phyloP scores from a whole-genome alignment of 176 grass and related monocot species.

The Zoysia pacifica region DNA sequence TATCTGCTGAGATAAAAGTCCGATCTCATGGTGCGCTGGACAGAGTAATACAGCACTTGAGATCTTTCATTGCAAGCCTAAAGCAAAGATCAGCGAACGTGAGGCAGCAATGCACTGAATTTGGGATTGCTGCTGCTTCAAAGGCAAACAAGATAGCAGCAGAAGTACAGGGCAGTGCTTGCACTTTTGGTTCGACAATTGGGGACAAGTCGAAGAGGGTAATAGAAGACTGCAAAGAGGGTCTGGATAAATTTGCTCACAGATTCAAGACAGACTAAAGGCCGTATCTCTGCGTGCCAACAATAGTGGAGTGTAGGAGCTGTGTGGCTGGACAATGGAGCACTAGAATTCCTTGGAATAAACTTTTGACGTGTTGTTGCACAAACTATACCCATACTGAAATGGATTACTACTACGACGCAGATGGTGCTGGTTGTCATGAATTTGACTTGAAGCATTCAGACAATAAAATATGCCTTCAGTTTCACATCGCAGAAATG shows the following conservation, averaged over 20 bases:
- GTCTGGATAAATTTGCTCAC: constrained; percentile 71
- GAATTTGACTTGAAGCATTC: no score
- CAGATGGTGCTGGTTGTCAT: neutral
- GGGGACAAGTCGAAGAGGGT: constrained; percentile 49
- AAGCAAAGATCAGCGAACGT: constrained; percentile 51
- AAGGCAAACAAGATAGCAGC: constrained; percentile 50
- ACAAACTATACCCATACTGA: neutral
- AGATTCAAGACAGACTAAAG: constrained; percentile 67
- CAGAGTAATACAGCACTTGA: constrained; percentile 66
- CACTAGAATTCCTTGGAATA: constrained; percentile 32
- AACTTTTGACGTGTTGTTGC: constrained; percentile 13
- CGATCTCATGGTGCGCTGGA: constrained; percentile 48
- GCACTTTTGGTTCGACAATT: constrained; percentile 18
- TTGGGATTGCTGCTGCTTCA: constrained; percentile 32
- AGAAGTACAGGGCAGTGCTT: constrained; percentile 35
- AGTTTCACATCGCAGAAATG: no score
- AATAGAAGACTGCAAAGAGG: constrained; percentile 71
- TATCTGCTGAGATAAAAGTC: constrained; percentile 53
- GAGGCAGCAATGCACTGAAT: constrained; percentile 28
- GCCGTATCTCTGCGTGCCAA: neutral
- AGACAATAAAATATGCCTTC: no score
- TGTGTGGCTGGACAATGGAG: constrained; percentile 1
- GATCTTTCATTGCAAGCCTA: constrained; percentile 56
- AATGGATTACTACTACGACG: neutral
- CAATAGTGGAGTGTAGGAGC: neutral